phyloP scores from a whole-genome alignment of 2,329 filamentous ascomycete species.

The Colletotrichum navitas region DNA sequence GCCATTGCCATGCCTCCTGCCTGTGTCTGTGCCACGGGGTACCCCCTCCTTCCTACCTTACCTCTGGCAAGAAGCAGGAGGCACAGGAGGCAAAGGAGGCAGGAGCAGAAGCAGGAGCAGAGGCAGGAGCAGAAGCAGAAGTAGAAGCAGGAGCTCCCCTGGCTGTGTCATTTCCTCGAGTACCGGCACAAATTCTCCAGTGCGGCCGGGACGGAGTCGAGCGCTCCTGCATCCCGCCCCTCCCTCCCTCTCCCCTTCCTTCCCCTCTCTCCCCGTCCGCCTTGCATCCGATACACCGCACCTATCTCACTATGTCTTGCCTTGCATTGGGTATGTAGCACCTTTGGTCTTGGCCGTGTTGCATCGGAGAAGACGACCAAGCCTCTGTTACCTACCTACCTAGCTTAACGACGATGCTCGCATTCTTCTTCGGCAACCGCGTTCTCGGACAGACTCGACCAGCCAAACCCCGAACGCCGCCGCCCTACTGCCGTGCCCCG shows the following conservation, averaged over 20 bases:
- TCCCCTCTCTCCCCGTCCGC: neutral
- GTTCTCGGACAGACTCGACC: neutral
- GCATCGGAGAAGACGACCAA: slow-evolving; percentile 14
- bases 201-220: slow-evolving; percentile 8
- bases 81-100: too few relatives aligned
- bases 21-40: neutral
- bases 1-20: neutral
- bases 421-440: slow-evolving; percentile 11
- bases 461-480: neutral
- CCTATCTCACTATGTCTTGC: neutral
- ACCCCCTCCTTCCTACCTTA: neutral
- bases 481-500: neutral
- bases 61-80: neutral
- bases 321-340: neutral
- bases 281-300: neutral
- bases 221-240: slow-evolving; percentile 17
- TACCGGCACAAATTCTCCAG: slow-evolving; percentile 25
- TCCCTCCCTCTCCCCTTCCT: neutral
- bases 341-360: neutral
- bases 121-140: neutral
- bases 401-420: neutral
- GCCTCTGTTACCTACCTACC: slow-evolving; percentile 4
- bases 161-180: slow-evolving; percentile 9
- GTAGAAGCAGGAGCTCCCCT: neutral
- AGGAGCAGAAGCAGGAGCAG: too few relatives aligned